Base-by-base conservation (phyloP, 2,329 filamentous ascomycete genomes). In the Diaporthe ilicicola region DNA sequence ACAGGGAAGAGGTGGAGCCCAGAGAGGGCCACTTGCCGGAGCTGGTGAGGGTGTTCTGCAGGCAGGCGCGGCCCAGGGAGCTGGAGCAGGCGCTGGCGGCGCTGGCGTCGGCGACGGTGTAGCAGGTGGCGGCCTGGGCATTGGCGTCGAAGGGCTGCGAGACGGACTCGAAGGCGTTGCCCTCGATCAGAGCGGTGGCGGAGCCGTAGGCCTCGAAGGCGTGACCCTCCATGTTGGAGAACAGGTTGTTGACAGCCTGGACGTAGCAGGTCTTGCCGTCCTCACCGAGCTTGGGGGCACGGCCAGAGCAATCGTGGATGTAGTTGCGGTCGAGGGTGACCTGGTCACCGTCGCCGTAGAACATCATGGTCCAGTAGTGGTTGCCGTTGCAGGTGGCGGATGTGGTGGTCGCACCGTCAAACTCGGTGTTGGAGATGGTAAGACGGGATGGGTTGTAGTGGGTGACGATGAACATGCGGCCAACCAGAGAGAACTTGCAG, bases 161-260 rank as follows among this genome's bases (percentile, higher is more conserved):
- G 70, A 90, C 83, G 75, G 87, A 85, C 79, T 88, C 84, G 83
- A 89, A 90, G 56, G 86, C 79, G 76, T 89, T 89, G 42, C 88
- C 88, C 79, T 90, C 88, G 2, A 85, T 84, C 29, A 90, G 81
- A 55, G 88, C 83, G 74, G 80, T 81, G 70, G 75, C 80, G 44
- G 82, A 82, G 10, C 76, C 66, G 65, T 82, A 82, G 62, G 84
- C 79, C 79, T 89, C 89, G 77, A 90, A 89, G 19, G 87, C 85
- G 79, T 90, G 88, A 66, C 85, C 85, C 32, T 79, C 77, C 79
- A 85, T 86, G 76, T 85, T 82, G 77, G 87, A 83, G 81, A 83
- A 90, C 84, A 87, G 88, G 84, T 90, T 90, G 86, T 90, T 90
- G 78, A 89, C 86, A 51, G 86, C 86, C 78, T 90, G 89, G 69